A percentile compares a stretch with the other conserved stretches of the same genome.
These are phyloP conservation scores for Metschnikowia lochheadii DNA, from an alignment of 805 yeast genomes.

Conservation along the genomic window DNA sequence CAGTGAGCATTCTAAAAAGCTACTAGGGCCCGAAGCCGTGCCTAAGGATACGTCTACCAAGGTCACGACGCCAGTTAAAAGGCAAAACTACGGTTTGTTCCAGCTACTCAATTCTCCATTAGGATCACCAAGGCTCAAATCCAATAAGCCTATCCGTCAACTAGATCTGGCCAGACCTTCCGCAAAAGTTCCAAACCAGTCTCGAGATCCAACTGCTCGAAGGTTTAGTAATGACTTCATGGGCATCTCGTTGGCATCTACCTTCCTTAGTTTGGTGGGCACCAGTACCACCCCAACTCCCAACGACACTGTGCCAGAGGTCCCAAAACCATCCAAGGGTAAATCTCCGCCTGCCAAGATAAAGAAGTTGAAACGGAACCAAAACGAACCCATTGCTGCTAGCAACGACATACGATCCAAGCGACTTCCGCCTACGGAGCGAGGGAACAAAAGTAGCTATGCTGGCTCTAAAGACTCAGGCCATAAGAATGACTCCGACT, in stretches of 20 bases:
- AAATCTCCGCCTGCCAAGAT: constrained; percentile 17
- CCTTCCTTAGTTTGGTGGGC: constrained; percentile 24
- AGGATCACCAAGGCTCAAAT: constrained; percentile 16
- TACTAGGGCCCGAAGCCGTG: constrained; percentile 7
- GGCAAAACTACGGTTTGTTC: constrained; percentile 20
- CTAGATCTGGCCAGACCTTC: background rate
- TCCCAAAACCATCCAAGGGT: background rate
- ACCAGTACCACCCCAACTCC: constrained; percentile 5
- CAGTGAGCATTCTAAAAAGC: constrained; percentile 15
- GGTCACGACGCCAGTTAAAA: constrained; percentile 11
- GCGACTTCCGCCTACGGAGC: constrained; percentile 28
- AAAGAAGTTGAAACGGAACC: constrained; percentile 13
- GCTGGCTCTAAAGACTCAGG: constrained; percentile 39
- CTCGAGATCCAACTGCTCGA: background rate
- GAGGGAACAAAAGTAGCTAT: constrained; percentile 36
- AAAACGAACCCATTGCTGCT: constrained; percentile 22
- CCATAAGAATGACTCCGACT: constrained; percentile 26
- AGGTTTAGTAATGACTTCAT: constrained; percentile 21
- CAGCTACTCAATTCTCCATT: constrained; percentile 17
- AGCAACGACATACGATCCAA: constrained; percentile 28
- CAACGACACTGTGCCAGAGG: background rate
- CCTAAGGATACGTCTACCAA: background rate
- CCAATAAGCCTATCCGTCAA: background rate
- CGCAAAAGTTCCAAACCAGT: background rate
- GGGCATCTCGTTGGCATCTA: constrained; percentile 29